phyloP scores from a whole-genome alignment of 495 filamentous ascomycete genomes.

The Rusavskia elegans region DNA sequence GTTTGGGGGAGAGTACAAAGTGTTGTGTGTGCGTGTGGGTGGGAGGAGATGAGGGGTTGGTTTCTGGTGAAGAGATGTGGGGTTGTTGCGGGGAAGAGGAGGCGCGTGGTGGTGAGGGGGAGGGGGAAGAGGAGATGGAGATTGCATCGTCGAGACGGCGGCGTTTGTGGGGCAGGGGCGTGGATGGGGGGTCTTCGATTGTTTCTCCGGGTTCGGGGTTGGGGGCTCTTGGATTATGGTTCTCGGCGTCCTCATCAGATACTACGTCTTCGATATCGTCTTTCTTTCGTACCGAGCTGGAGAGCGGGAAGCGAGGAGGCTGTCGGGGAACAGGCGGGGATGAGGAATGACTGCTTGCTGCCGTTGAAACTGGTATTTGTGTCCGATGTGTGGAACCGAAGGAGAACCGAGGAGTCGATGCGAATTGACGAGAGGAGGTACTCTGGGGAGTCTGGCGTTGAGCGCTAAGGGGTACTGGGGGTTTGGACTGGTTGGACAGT shows the following conservation, averaged over 20 bases:
- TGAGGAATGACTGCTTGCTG: neutral
- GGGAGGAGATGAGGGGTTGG: neutral
- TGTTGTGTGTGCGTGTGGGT: neutral
- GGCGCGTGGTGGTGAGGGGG: neutral
- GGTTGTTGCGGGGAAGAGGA: neutral
- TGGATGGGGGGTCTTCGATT: neutral
- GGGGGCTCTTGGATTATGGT: neutral
- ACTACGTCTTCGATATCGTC: neutral
- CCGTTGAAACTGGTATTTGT: neutral
- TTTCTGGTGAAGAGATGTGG: neutral
- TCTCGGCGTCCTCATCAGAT: neutral
- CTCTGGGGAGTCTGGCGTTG: neutral
- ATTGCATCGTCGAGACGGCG: neutral
- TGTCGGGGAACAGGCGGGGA: neutral
- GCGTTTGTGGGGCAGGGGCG: neutral
- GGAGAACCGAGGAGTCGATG: neutral
- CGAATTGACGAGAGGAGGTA: neutral
- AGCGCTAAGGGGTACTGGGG: neutral
- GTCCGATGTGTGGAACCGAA: neutral
- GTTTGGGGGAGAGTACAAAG: slow-evolving; percentile 1
- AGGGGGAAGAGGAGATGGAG: slow-evolving; percentile 7
- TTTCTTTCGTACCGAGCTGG: neutral
- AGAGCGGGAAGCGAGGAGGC: neutral
- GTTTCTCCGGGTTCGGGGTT: neutral
- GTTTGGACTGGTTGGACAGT: neutral